Evolutionary conservation across 1,284 basidiomycete species (phyloP), one percentile per base, ranked within the genome.

Genomic region (Trametes polyzona): DNA sequence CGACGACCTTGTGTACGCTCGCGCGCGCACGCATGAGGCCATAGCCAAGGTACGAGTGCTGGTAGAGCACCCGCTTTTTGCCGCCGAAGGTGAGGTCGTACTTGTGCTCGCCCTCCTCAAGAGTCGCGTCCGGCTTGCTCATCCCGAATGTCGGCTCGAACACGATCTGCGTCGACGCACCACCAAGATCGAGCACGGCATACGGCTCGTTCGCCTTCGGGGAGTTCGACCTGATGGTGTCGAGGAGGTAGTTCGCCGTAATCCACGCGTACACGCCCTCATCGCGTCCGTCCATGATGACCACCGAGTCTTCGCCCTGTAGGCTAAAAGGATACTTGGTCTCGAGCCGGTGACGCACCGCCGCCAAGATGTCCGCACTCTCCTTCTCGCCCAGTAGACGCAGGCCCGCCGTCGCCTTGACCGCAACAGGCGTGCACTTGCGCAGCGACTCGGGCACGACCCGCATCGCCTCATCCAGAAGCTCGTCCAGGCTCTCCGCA

Each of bases 221-320:
- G n/a, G 80, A 73, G 52, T 79, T 80, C 30, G 82, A 78, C 17
- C 86, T 82, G 65, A 96, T 86, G 44, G 88, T 86, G 50, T 82
- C 82, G 47, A 96, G 78, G 32, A 96, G 80, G 74, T 98, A 98
- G 76, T 99, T 99, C 62, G 93, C 93, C 11, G 96, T 98, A 69
- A 98, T 95, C 96, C 96, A 99, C 17, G 96, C 95, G 72, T 93
- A 98, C 24, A 98, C 95, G 42, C 93, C 95, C 74, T 99, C 96
- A 70, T 98, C 95, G 67, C 88, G 90, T 17, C 96, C 96, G 66
- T 98, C 95, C 96, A 98, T 98, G 64, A 97, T 88, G 51, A 83
- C 84, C 23, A 96, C 91, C 3, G 81, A 82, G 41, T 84, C 83
- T 59, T 82, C 78, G 30, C 83, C 73, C 8, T 82, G 78, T 17